Conservation (phyloP, 78 protist genomes). For the Dictyostelium intermedium region DNA sequence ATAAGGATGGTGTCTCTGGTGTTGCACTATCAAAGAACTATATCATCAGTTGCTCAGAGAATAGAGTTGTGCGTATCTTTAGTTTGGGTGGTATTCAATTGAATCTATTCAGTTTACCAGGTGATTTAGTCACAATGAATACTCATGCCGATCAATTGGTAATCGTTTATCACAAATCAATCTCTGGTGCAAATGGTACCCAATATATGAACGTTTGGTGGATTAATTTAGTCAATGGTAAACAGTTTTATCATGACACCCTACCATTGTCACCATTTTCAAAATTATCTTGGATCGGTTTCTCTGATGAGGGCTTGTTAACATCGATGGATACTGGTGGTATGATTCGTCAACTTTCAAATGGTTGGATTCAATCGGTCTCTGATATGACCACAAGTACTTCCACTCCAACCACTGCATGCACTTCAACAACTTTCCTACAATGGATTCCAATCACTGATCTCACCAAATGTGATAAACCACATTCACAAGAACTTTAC, state of each 20-base stretch:
- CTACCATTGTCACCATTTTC: constrained; percentile 13
- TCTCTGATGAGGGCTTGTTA: background rate
- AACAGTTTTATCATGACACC: background rate
- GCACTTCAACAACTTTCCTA: background rate
- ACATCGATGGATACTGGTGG: constrained; percentile 20
- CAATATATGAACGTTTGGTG: background rate
- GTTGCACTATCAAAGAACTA: constrained; percentile 10
- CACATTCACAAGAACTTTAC: background rate
- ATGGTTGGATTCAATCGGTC: constrained; percentile 3
- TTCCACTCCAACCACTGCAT: background rate
- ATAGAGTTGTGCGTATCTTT: constrained; percentile 11
- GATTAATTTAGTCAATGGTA: background rate
- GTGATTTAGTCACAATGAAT: constrained; percentile 48
- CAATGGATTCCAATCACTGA: constrained; percentile 42
- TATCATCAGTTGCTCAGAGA: background rate
- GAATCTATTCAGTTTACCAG: background rate
- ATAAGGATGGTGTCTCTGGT: background rate
- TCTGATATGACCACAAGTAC: background rate
- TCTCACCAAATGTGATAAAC: background rate
- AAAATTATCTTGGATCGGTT: constrained; percentile 41
- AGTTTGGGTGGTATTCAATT: constrained; percentile 46
- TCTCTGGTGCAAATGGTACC: background rate
- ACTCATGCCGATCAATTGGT: background rate
- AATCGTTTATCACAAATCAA: constrained; percentile 15
- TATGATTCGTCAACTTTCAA: constrained; percentile 4